phyloP scores from a whole-genome alignment of 345 rosid genomes.

The Sisymbrium altissimum region DNA sequence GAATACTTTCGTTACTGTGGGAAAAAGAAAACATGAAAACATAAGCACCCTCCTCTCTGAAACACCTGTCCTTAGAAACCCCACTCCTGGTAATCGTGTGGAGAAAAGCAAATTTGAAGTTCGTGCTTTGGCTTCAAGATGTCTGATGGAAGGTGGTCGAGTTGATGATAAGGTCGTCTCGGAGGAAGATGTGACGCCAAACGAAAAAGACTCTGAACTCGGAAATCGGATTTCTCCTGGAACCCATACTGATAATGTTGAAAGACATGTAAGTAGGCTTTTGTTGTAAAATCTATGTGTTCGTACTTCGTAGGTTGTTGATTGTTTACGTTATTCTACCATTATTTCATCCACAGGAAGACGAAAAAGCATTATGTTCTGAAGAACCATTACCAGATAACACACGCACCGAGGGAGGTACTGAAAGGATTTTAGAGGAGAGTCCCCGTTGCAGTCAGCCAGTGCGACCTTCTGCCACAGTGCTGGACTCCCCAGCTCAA shows the following conservation, averaged over 20 bases:
- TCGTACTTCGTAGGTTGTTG: constrained; percentile 5
- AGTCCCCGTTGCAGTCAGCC: constrained; percentile 37
- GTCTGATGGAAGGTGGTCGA: constrained; percentile 27
- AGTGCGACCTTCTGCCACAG: constrained; percentile 35
- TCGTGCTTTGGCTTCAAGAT: constrained; percentile 30
- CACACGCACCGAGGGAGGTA: constrained; percentile 34
- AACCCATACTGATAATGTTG: constrained; percentile 29
- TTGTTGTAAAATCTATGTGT: not conserved
- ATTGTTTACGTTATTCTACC: constrained; percentile 5
- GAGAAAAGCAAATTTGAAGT: constrained; percentile 40
- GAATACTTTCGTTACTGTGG: constrained; percentile 57
- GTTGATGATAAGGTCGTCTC: constrained; percentile 38
- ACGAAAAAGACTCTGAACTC: constrained; percentile 35
- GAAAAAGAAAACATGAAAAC: constrained; percentile 79
- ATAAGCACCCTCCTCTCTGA: constrained; percentile 56
- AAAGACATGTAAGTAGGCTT: constrained; percentile 41
- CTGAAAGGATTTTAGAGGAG: constrained; percentile 36
- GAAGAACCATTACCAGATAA: constrained; percentile 35
- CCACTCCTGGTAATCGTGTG: constrained; percentile 26
- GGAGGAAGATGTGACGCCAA: constrained; percentile 38
- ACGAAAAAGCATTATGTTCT: constrained; percentile 32
- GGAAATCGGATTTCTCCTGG: constrained; percentile 31
- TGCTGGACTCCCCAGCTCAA: constrained; percentile 45
- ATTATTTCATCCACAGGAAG: constrained; percentile 37
- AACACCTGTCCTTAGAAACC: constrained; percentile 74